Evolutionary conservation across 768 basidiomycete species (phyloP), one percentile per base, ranked within the genome.

Genomic region (Termitomyces heimii): DNA sequence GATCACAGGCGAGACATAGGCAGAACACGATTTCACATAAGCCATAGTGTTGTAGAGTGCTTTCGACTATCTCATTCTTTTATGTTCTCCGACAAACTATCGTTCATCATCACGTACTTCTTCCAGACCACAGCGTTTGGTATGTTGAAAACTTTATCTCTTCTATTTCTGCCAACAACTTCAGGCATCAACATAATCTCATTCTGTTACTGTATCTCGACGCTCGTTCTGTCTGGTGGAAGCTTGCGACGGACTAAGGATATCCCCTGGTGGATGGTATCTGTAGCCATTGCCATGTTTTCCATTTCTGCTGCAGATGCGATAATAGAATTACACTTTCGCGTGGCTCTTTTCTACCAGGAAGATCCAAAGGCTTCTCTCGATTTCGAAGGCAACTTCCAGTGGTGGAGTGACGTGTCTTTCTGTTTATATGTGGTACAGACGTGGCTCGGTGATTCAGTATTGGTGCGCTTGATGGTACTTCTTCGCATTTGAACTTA

Each of bases 181-280:
- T 40, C 40, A 60, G 59, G 59, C 4, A 60, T 60, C 40, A 60
- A 60, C 51, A 56, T 60, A 20, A 56, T 60, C 26, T 56, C 59
- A 16, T 60, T 60, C 31, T 53, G 51, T 26, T 42, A 45, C 31
- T 60, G 59, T 46, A 47, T 60, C 8, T 44, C 55, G 18, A 39
- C 52, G 6, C 48, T 60, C n/a, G 9, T 35, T 37, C 40, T 48
- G 45, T 12, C 37, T 6, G 34, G 10, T 29, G 59, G 59, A 31
- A 53, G 34, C 9, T 34, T 53, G 9, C 43, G 55, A 31, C 34
- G 50, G 14, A 10, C 13, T 7, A 43, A 32, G 1, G 34, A 47
- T 16, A 54, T 60, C 20, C 53, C 46, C 20, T 54, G 45, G 45
- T 39, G 54, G 28, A 51, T 57, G 56, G 26, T 51, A 16, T 39